Conservation (phyloP, 2,329 filamentous ascomycete genomes). For the Rhynchosporium agropyri region DNA sequence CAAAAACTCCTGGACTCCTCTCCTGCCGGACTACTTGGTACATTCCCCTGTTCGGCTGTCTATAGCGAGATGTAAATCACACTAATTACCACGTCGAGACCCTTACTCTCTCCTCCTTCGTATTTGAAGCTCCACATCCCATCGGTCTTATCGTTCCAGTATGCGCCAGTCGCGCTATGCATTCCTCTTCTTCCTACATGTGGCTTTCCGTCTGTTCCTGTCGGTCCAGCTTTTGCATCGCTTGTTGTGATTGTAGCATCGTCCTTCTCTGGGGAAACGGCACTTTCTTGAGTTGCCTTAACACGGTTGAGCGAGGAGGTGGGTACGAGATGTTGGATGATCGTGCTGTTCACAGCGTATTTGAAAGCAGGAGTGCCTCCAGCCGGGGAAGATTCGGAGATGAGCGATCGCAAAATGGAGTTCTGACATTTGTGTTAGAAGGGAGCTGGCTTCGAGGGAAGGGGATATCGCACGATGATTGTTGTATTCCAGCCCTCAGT, state of each 20-base stretch:
- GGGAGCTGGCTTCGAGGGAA: neutral
- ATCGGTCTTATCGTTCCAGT: conserved; percentile 89
- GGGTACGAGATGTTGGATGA: conserved; percentile 87
- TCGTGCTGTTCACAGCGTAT: conserved; percentile 96
- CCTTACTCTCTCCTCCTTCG: conserved; percentile 67
- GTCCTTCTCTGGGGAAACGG: conserved; percentile 43
- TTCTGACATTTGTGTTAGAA: conserved; percentile 54
- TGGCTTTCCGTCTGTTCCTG: conserved; percentile 65
- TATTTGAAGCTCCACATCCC: conserved; percentile 91
- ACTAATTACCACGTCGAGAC: conserved; percentile 70
- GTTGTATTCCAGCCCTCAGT: conserved; percentile 87
- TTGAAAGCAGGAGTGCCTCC: conserved; percentile 72
- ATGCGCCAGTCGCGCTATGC: conserved; percentile 83
- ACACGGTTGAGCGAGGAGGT: conserved; percentile 66
- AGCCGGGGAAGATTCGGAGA: conserved; percentile 70
- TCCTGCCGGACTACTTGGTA: conserved; percentile 7
- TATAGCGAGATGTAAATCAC: conserved; percentile 69
- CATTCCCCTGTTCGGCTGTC: conserved; percentile 9
- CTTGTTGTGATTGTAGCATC: conserved; percentile 58
- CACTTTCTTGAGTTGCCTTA: conserved; percentile 47
- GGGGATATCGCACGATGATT: conserved; percentile 74
- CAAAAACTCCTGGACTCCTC: conserved; percentile 15
- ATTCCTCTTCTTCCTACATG: conserved; percentile 84
- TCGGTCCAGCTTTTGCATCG: conserved; percentile 47
- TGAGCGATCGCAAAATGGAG: conserved; percentile 74